Percentiles rank a stretch among this genome's conserved stretches.
Conservation (phyloP, 1,139 yeast genomes). For the Geotrichum aggregatum region DNA sequence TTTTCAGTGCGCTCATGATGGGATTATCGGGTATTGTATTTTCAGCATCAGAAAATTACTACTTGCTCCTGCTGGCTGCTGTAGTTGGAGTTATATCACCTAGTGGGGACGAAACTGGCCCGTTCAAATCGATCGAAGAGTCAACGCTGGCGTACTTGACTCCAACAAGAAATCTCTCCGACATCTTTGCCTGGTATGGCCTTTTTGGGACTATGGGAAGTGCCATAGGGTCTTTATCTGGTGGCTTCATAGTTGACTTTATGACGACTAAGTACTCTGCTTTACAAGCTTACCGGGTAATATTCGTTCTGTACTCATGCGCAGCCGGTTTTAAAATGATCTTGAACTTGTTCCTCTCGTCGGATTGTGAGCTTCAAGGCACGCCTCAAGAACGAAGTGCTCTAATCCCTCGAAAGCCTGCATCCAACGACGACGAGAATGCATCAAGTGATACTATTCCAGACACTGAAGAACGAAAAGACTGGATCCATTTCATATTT, state of each 20-base stretch:
- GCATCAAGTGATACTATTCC: background rate
- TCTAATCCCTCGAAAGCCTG: background rate
- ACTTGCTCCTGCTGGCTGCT: conserved; percentile 59
- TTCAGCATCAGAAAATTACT: conserved; percentile 49
- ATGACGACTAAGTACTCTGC: conserved; percentile 38
- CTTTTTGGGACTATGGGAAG: conserved; percentile 68
- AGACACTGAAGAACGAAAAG: background rate
- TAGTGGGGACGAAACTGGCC: conserved; percentile 90
- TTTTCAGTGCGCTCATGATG: conserved; percentile 68
- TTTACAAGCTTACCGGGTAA: conserved; percentile 50
- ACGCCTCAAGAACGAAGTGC: conserved; percentile 8
- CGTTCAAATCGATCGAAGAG: conserved; percentile 85
- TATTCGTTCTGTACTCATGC: conserved; percentile 56
- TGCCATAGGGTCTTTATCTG: conserved; percentile 65
- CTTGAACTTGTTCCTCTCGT: conserved; percentile 53
- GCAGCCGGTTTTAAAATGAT: conserved; percentile 55
- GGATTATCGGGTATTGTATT: conserved; percentile 62
- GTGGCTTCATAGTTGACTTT: conserved; percentile 59
- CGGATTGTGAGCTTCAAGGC: conserved; percentile 48
- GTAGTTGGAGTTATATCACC: conserved; percentile 74
- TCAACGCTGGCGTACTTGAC: conserved; percentile 81
- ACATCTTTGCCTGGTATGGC: conserved; percentile 67
- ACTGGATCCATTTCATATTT: conserved; percentile 17
- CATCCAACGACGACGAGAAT: background rate
- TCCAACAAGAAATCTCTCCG: conserved; percentile 61